Base-by-base conservation (phyloP, 1,139 yeast genomes). In the Yamadazyma atlantica region DNA sequence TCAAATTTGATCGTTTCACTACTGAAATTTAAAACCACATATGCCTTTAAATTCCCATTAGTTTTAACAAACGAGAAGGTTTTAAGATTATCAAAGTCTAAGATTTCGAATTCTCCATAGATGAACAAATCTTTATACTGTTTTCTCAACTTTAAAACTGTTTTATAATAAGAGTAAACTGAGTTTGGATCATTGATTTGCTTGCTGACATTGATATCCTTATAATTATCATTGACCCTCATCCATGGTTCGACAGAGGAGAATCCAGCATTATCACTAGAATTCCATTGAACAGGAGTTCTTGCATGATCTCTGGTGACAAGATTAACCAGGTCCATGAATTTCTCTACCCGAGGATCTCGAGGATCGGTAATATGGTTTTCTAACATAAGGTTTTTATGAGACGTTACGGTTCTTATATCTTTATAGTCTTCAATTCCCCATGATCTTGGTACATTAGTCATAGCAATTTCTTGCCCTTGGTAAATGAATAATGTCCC, bases 391-490 rank as follows among this genome's bases (percentile, higher is more conserved):
- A 64, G 63, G 26, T 57, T 61, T 54, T 42, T 36, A 28, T 63
- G 70, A 51, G 67, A 70, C 54, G 69, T 71, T 48, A 64, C 55
- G 29, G 76, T 62, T 45, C 71, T 69, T 42, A 78, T 66, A 50
- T 78, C 83, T 48, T 62, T 59, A 54, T 76, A 78, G 45, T 76
- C 80, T 16, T 58, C 64, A 36, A 77, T 60, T 16, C 66, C 61
- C 81, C 81, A 74, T 23, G 57, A 52, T 37, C 55, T 47, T 27
- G 73, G 69, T 15, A 48, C 29, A 48, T 78, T 78, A 34, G 69
- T 66, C 76, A 73, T 75, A 33, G 78, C 83, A 42, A 78, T 64
- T 53, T 78, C 84, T 53, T 78, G 83, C 38, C 83, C 83, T 54
- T 78, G 82, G 54, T 78, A 78, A 30, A 78, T 57, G 57, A 66